phyloP scores from a whole-genome alignment of 2,329 filamentous ascomycete genomes.

The Pseudocercospora vitis region DNA sequence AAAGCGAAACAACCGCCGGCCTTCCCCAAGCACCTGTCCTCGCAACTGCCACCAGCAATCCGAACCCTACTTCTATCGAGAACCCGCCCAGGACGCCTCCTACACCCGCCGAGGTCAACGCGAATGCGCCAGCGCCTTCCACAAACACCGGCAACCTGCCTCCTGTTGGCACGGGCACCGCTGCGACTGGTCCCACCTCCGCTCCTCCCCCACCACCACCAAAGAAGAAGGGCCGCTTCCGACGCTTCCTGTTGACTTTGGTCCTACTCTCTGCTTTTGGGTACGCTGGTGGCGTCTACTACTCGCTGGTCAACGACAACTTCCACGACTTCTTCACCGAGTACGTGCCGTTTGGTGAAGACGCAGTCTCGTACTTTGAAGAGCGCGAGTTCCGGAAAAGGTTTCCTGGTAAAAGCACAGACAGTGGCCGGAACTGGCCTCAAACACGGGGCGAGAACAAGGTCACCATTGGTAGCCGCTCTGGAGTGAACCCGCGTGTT shows the following conservation, averaged over 20 bases:
- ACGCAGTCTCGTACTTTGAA: constrained; percentile 91
- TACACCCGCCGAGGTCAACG: constrained; percentile 29
- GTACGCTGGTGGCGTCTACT: constrained; percentile 87
- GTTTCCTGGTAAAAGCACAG: constrained; percentile 60
- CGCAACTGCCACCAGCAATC: constrained; percentile 19
- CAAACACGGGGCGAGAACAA: constrained; percentile 61
- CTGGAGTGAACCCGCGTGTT: constrained; percentile 79
- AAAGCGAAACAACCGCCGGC: constrained; percentile 32
- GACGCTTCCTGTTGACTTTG: constrained; percentile 74
- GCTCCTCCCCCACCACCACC: constrained; percentile 46
- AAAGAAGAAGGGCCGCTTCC: constrained; percentile 70
- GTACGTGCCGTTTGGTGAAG: constrained; percentile 91
- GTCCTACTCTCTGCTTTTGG: constrained; percentile 73
- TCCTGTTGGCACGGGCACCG: constrained; percentile 37
- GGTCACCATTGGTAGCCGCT: constrained; percentile 80
- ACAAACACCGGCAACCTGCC: constrained; percentile 33
- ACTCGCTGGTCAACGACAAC: constrained; percentile 90
- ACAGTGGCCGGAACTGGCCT: constrained; percentile 45
- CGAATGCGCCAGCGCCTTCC: constrained; percentile 25
- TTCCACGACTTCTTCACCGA: constrained; percentile 99
- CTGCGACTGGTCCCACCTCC: constrained; percentile 45
- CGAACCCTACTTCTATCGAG: constrained; percentile 14
- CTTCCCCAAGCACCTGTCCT: constrained; percentile 36
- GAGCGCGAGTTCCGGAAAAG: constrained; percentile 89
- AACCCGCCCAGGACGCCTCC: constrained; percentile 21